Base-by-base conservation (phyloP, 2,329 filamentous ascomycete species). In the Fusarium brachygibbosum region DNA sequence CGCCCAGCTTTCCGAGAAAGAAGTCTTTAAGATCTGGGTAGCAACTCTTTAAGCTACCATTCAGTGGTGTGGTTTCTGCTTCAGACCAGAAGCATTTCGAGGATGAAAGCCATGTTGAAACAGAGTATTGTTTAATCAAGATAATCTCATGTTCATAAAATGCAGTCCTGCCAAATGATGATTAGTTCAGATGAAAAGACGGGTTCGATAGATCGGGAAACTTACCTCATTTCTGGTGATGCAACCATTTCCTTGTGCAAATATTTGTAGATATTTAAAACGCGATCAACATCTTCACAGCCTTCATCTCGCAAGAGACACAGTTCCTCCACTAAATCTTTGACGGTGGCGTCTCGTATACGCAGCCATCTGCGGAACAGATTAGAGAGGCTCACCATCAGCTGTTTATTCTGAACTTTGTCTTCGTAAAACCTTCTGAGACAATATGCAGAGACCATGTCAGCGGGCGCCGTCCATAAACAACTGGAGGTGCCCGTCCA, bases 31-130 rank as follows among this genome's bases (percentile, higher is more conserved):
- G 19, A 16, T 11, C 16, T 2, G 60, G 53, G 37, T 58, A 71
- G 3, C 51, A 61, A 6, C 4, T 21, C n/a, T 51, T 56, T 1
- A 67, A 35, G n/a, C 42, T 45, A 12, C 31, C 50, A 14, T 61
- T 61, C 5, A 46, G 32, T 1, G 45, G 52, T 13, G 56, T 63
- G 0, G 10, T 14, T n/a, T 59, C 59, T 16, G 57, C 42, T 5
- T 68, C 54, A 1, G 67, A 68, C 64, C 67, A 71, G 25, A 63
- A 32, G 17, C 63, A 70, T 8, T 62, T n/a, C 4, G 64, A 50
- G 3, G 17, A 5, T n/a, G 41, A 54, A 23, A 42, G n/a, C 63
- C 69, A 70, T 11, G 6, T 46, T 6, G 48, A 42, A n/a, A 17
- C 45, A 13, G 3, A 23, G 1, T 25, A 10, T 17, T n/a, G 34